Evolutionary conservation across 148 eudicot species (phyloP).

Genomic region (Fallopia convolvulus): DNA sequence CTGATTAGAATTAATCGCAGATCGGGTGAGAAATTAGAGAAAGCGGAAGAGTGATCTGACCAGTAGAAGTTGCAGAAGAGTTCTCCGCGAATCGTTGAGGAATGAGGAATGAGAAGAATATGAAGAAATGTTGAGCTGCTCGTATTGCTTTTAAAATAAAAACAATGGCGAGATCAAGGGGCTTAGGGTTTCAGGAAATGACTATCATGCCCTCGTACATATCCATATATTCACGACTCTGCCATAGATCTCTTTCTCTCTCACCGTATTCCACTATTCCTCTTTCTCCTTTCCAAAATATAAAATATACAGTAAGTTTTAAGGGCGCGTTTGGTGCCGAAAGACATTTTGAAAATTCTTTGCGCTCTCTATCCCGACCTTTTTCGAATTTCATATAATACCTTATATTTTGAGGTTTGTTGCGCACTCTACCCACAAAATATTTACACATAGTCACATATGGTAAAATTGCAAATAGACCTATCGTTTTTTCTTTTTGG

Average conservation of each 20-base stretch:
- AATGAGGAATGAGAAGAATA: too few relatives aligned
- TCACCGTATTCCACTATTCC: not conserved
- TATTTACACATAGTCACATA: too few relatives aligned
- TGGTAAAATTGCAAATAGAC: too few relatives aligned
- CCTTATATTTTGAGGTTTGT: too few relatives aligned
- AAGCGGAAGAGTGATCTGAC: conserved; percentile 8
- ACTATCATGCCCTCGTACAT: not conserved
- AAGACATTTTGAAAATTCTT: not conserved
- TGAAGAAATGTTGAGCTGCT: not conserved
- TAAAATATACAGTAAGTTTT: too few relatives aligned
- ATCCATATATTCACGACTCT: not conserved
- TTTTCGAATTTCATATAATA: too few relatives aligned
- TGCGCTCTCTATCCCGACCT: too few relatives aligned
- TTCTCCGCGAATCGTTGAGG: conserved; percentile 8
- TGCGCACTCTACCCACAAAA: too few relatives aligned
- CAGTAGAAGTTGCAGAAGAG: conserved; percentile 1
- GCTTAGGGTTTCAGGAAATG: not conserved
- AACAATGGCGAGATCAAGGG: not conserved
- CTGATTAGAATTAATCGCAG: not conserved
- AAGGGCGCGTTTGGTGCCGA: too few relatives aligned
- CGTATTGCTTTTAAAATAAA: not conserved
- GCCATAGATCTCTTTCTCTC: not conserved
- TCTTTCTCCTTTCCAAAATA: not conserved
- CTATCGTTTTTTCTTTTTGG: too few relatives aligned
- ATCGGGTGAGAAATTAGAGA: not conserved